Base-by-base conservation (phyloP, 2,329 filamentous ascomycete species). In the Tolypocladium pustulatum region DNA sequence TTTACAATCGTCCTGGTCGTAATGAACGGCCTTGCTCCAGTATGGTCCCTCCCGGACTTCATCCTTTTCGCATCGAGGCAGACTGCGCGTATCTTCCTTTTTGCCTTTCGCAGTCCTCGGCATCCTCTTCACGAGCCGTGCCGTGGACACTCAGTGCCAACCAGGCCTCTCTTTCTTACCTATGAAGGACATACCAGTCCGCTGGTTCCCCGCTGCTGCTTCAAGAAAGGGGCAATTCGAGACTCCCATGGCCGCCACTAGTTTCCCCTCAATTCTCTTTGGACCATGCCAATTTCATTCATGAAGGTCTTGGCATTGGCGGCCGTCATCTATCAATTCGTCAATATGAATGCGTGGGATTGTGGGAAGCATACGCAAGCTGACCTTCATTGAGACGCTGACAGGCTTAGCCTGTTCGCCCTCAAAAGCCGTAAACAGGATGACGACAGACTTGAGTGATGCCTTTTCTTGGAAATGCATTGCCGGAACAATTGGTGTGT, bases 381-480 rank as follows among this genome's bases (percentile, higher is more conserved):
- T 62, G 73, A 85, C 84, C 77, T 83, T 85, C 63, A 86, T 77
- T 60, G 85, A 82, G 59, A 87, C 78, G 65, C 77, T 83, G 56
- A 83, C 76, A 15, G 83, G 80, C 64, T 78, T 81, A 1, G 75
- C 75, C 43, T 81, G 76, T 2, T 74, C 73, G 27, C 78, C 82
- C 65, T 86, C 83, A 60, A 86, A 81, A 12, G 84, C 84, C 0
- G 82, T 86, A 65, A 87, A 87, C 41, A 86, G 67, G 27, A 96
- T 82, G 57, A 83, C 81, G 54, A 91, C 80, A 52, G 84, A 81
- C 71, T 90, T 90, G 61, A 88, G 81, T 49, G 82, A 84, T 36
- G 90, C 86, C 65, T 88, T 88, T 56, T 91, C 84, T 61, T 91
- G 87, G 67, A 95, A 90, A 52, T 85, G 84, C 82, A 95, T 89